Evolutionary conservation across 2,329 filamentous ascomycete species (phyloP), one percentile per base, ranked within the genome.

Genomic region (Magnaporthiopsis poae): DNA sequence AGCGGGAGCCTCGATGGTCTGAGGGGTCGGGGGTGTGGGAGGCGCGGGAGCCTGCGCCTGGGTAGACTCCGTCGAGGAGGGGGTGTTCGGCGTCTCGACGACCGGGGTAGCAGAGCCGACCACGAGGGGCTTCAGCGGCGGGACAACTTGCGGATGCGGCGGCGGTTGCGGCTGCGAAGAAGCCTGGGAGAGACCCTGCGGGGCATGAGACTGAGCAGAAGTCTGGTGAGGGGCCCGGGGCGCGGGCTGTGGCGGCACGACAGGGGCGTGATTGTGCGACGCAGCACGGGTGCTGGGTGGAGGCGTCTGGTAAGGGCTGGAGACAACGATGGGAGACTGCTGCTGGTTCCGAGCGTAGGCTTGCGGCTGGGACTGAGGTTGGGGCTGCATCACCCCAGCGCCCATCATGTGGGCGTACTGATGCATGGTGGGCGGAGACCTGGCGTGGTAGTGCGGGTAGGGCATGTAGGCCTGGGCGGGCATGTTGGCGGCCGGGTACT

Each of bases 261-360:
- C 63, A 29, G 56, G 52, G 5, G 63, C 63, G 52, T 65, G 63
- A 31, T 21, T 65, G 46, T 65, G 63, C 39, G 64, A 61, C 11
- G 61, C 46, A 71, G 77, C 69, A 72, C 74, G 69, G 73, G 79
- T 70, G 75, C 78, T 73, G 71, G 78, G 73, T 73, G 79, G 73
- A 74, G 85, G 77, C 73, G 83, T 78, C 73, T 86, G 82, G 77
- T 86, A 82, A 69, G 88, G 78, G 67, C 86, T 81, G 66, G 84
- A 80, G 74, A 85, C 76, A 13, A 74, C 69, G 13, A 74, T 68
- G 70, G 80, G 82, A 65, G 83, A 84, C 39, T 79, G 79, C 66
- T 83, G 80, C 77, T 71, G 76, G 72, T 80, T 78, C 61, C 81
- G 79, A 65, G 81, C 72, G 73, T 84, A 86, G 63, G 77, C 73